Conservation (phyloP, 306 rosid species). For the Cucumis cinereus region DNA sequence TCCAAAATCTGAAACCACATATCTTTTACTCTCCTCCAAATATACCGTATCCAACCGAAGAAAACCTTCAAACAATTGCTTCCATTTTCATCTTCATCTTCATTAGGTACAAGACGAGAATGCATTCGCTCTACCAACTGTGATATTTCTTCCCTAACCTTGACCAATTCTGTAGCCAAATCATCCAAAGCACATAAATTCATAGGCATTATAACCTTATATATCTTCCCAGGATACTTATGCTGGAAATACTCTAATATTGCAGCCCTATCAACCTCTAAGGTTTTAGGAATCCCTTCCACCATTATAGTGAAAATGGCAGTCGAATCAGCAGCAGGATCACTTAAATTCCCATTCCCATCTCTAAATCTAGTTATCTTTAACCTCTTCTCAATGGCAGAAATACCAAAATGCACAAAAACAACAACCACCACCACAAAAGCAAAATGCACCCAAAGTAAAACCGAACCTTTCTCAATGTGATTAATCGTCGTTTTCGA, state of each 20-base stretch:
- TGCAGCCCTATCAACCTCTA: conserved; percentile 49
- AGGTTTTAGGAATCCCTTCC: conserved; percentile 73
- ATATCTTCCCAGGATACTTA: conserved; percentile 88
- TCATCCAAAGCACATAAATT: conserved; percentile 95
- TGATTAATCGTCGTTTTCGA: conserved; percentile 73
- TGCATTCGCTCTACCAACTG: conserved; percentile 71
- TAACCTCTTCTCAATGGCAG: conserved; percentile 49
- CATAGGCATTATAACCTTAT: conserved; percentile 63
- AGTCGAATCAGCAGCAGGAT: conserved; percentile 50
- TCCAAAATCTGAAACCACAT: conserved; percentile 26
- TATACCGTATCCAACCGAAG: conserved; percentile 16
- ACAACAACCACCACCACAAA: conserved; percentile 47
- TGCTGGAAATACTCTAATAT: conserved; percentile 72
- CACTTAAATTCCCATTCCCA: conserved; percentile 71
- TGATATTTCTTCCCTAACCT: conserved; percentile 61
- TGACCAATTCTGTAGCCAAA: conserved; percentile 53
- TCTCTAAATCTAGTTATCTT: conserved; percentile 80
- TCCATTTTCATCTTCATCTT: conserved; percentile 20
- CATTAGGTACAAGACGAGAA: conserved; percentile 53
- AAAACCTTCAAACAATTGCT: conserved; percentile 13
- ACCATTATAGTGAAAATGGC: conserved; percentile 88
- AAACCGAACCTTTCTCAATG: conserved; percentile 61
- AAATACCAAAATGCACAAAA: conserved; percentile 64
- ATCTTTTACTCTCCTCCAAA: conserved; percentile 31
- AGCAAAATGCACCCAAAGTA: conserved; percentile 85